phyloP scores from a whole-genome alignment of 2,329 filamentous ascomycete species.

The Rachicladosporium sp. region DNA sequence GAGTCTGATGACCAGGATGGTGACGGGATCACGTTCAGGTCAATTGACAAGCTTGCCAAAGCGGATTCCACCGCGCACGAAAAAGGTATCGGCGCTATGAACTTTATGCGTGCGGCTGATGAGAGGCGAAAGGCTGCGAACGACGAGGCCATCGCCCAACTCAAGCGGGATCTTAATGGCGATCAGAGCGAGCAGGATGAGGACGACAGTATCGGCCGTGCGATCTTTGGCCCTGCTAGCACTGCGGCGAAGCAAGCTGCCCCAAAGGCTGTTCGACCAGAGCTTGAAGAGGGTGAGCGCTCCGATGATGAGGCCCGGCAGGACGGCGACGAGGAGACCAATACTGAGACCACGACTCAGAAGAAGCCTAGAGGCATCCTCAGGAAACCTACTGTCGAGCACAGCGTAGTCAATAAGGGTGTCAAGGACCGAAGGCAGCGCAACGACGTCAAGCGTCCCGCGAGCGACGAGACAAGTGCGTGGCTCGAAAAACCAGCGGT shows the following conservation, averaged over 20 bases:
- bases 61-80: constrained; percentile 17
- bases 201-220: constrained; percentile 53
- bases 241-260: constrained; percentile 21
- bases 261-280: constrained; percentile 29
- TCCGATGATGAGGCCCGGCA: constrained; percentile 33
- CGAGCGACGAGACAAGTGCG: constrained; percentile 9
- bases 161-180: constrained; percentile 24
- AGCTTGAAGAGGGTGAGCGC: constrained; percentile 48
- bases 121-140: constrained; percentile 66
- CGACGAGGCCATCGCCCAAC: constrained; percentile 43
- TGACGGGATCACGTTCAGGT: constrained; percentile 27
- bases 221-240: constrained; percentile 49
- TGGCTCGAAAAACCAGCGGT: constrained; percentile 11
- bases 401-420: constrained; percentile 22
- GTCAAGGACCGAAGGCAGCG: background rate
- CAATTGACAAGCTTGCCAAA: constrained; percentile 31
- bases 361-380: constrained; percentile 11
- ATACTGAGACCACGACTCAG: background rate
- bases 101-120: constrained; percentile 89
- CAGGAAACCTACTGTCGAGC: constrained; percentile 16
- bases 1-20: constrained; percentile 49
- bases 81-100: constrained; percentile 62
- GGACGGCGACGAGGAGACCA: background rate
- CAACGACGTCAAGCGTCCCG: background rate
- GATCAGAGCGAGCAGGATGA: constrained; percentile 41